Base-by-base conservation (phyloP, 441 rosid species). In the Gossypium davidsonii region DNA sequence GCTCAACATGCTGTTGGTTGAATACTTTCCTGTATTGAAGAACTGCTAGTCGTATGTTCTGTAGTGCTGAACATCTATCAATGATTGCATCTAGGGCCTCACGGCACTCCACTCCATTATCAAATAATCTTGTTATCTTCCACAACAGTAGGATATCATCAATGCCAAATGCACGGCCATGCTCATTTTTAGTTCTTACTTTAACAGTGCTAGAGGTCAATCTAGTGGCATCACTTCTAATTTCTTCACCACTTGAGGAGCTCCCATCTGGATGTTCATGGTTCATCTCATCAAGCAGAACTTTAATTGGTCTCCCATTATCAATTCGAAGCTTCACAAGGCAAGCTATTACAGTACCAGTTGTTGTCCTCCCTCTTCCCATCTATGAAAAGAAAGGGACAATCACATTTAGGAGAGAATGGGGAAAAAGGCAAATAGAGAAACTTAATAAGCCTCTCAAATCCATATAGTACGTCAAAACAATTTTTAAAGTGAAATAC, bases 311-410 rank as follows among this genome's bases (percentile, higher is more conserved):
- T 80, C 94, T 88, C 67, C 98, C 99, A 80, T 83, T 76, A 80
- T 89, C 93, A 20, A 96, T 88, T 64, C 98, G 88, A 74, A 90
- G 96, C 84, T 93, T 90, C 75, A 96, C 84, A 81, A 96, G 98
- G 84, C 99, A 96, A 56, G 98, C 98, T 81, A 96, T 93, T 60
- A 96, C 99, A 67, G 99, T 93, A 71, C 98, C 99, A 57, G 98
- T 90, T 39, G 99, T 96, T 18, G 99, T 96, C 86, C 99, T 93
- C 82, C 99, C 99, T 85, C 91, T 93, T 76, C 99, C 99, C 97
- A 96, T 96, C 99, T 96, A 87, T 63, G 74, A 77, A 71, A 48
- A 57, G 62, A 31, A 73, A 64, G 76, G 66, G 61, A 76, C 71
- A 82, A 34, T 73, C 44, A 60, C 70, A 72, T 67, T 25, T 20